Base-by-base conservation (phyloP, 164 flowering plant species). In the Macadamia integrifolia region DNA sequence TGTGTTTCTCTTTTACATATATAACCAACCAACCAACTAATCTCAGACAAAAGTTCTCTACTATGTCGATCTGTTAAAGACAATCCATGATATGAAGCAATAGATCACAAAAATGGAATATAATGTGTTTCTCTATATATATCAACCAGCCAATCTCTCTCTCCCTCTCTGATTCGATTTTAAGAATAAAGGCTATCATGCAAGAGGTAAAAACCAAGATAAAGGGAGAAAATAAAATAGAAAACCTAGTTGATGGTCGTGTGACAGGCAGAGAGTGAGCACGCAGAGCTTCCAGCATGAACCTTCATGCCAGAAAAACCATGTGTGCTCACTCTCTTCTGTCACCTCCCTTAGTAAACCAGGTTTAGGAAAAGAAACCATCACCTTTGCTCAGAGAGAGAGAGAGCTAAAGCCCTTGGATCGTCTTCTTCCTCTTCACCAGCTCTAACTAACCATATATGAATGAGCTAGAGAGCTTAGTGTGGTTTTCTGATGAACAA, bases 301-400 rank as follows among this genome's bases (percentile, higher is more conserved):
- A 74, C 53, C 12, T 55, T 52, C 83, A 81, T 80, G 83, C 86
- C 78, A 77, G 86, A 83, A 81, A 79, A 69, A 70, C 86, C 86
- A 76, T 82, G 79, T 81, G 91, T 84, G 91, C 91, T 87, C 91
- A 82, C 88, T 87, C 88, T 87, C 91, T 86, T 86, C 91, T 85
- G 91, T 87, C 91, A 85, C 83, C 91, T 70, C 61, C 76, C 57
- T 59, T 62, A 42, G 40, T 35, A 60, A 43, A 46, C 62, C 68
- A 35, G 40, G 40, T 35, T 9, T 61, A 48, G 31, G n/a, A 31
- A 52, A 3, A 61, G 18, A 43, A 61, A 66, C 31, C 46, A 32
- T 65, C 60, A 65, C 68, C 48, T 30, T 29, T 8, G 15, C 44
- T 31, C 43, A 13, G 32, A 60, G 35, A 62, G 9, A 35, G 40